These are phyloP conservation scores for Theobroma cacao DNA, from an alignment of 345 rosid species.

Conservation along the genomic window DNA sequence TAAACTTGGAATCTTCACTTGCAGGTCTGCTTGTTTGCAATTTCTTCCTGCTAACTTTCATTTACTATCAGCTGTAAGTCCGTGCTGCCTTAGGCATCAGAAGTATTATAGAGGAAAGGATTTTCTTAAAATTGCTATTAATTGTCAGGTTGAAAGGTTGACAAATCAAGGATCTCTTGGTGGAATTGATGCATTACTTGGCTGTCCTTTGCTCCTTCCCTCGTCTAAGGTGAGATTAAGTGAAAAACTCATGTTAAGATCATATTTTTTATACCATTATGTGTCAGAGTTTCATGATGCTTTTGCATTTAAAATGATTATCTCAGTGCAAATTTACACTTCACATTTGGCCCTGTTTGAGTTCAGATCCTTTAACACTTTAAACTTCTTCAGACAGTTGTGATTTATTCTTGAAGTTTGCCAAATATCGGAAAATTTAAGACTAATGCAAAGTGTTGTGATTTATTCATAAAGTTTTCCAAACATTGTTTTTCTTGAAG, in stretches of 20 bases:
- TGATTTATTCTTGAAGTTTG: background rate
- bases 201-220: conserved; percentile 87
- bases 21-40: conserved; percentile 60
- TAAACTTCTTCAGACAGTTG: background rate
- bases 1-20: conserved; percentile 27
- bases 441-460: background rate
- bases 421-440: background rate
- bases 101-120: conserved; percentile 12
- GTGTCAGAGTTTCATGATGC: background rate
- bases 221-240: conserved; percentile 53
- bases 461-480: no score
- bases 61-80: conserved; percentile 74
- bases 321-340: background rate
- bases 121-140: background rate
- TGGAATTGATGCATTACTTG: conserved; percentile 86
- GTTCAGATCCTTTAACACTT: background rate
- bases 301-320: background rate
- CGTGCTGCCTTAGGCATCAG: conserved; percentile 19
- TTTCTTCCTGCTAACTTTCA: conserved; percentile 73
- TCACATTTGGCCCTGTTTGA: background rate
- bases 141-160: conserved; percentile 64
- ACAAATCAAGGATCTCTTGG: conserved; percentile 81
- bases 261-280: background rate
- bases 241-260: background rate
- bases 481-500: background rate